Evolutionary conservation across 345 rosid species (phyloP), one percentile per base, ranked within the genome.

Genomic region (Melaleuca quinquenervia): DNA sequence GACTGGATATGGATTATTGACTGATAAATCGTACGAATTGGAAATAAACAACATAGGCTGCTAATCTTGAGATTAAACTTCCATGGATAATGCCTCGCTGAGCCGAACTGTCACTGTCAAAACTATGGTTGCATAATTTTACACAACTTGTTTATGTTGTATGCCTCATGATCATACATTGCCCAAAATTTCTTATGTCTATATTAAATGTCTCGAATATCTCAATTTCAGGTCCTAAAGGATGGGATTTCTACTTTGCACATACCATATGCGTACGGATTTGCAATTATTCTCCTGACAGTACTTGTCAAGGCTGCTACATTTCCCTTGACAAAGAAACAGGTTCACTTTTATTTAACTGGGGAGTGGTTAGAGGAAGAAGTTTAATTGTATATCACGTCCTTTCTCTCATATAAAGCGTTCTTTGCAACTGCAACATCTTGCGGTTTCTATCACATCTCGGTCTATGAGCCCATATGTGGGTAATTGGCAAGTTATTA

Each of bases 291-390:
- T 87, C 94, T 97, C 11, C 91, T 97, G 18, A 97, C 98, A 2
- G 91, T 97, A 52, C 94, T 97, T 88, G 98, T 97, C 78, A 97
- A 97, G 90, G 98, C 98, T 53, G 98, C 92, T 50, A 97, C 99
- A 4, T 97, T 95, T 89, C 99, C 99, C 52, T 86, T 97, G 96
- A 94, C 96, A 9, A 96, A 91, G 94, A 96, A 96, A 76, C 99
- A 97, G 99, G 99, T 97, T 89, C 41, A 27, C 60, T 58, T 51
- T 49, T 27, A 22, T 44, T 14, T 50, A 45, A 53, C 6, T 22
- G 10, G 11, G 6, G 75, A 75, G 82, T 29, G 22, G 52, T 78
- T 36, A 22, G 53, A 29, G 78, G 78, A 64, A 64, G 24, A 64
- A 64, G 8, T 3, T 41, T 41, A 4, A 32, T 16, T 32, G 45